Conservation (phyloP, 2,329 filamentous ascomycete species). For the Hortaea sp. region DNA sequence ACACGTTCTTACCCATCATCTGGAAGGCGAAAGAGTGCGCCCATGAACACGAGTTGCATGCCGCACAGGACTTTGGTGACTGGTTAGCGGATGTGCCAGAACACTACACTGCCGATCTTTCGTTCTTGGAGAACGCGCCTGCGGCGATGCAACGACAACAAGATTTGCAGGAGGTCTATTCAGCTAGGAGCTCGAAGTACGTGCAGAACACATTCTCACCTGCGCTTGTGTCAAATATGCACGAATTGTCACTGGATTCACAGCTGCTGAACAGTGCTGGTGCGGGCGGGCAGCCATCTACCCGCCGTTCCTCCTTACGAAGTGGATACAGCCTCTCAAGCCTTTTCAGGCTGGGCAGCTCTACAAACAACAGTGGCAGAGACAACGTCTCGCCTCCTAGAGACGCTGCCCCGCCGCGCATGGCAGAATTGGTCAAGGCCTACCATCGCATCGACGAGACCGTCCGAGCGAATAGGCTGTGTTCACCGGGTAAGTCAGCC, state of each 20-base stretch:
- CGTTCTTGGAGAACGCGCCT: constrained; percentile 36
- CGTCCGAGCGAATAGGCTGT: constrained; percentile 41
- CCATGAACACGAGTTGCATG: constrained; percentile 52
- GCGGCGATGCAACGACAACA: constrained; percentile 21
- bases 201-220: constrained; percentile 20
- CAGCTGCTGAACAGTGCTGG: constrained; percentile 5
- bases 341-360: constrained; percentile 1
- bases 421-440: constrained; percentile 38
- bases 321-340: constrained; percentile 8
- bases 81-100: constrained; percentile 50
- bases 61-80: constrained; percentile 50
- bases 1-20: constrained; percentile 85
- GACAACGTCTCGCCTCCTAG: background rate
- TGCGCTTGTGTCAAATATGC: constrained; percentile 19
- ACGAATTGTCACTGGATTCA: constrained; percentile 17
- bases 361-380: background rate
- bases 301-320: constrained; percentile 8
- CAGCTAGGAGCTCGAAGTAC: constrained; percentile 16
- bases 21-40: constrained; percentile 89
- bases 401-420: constrained; percentile 6
- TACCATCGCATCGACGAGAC: constrained; percentile 49
- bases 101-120: constrained; percentile 38
- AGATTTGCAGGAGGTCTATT: constrained; percentile 17
- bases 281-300: constrained; percentile 2
- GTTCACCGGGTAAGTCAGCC: constrained; percentile 2